Evolutionary conservation across 2,329 filamentous ascomycete species (phyloP).

Genomic region (Curvularia sp.): DNA sequence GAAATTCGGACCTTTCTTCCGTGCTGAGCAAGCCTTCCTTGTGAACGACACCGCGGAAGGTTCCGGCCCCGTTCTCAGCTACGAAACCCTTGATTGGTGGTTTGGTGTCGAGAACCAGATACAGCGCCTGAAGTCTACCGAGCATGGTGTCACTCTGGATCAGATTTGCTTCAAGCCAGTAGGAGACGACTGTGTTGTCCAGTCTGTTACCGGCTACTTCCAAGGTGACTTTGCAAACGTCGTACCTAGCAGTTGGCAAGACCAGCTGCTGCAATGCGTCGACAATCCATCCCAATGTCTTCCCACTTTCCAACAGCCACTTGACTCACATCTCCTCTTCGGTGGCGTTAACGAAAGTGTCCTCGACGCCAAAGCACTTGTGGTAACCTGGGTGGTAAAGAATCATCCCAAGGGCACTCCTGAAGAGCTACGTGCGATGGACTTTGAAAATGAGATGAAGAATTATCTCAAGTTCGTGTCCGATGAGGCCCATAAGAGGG

Average conservation of each 20-base stretch:
- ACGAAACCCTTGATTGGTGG: slow-evolving; percentile 93
- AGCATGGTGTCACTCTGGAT: slow-evolving; percentile 72
- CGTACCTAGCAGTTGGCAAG: slow-evolving; percentile 72
- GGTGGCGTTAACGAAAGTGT: slow-evolving; percentile 77
- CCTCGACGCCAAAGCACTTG: slow-evolving; percentile 77
- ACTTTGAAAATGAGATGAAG: slow-evolving; percentile 86
- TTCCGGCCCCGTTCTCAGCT: slow-evolving; percentile 80
- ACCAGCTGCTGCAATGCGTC: slow-evolving; percentile 75
- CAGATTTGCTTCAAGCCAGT: slow-evolving; percentile 96
- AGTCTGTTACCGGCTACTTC: slow-evolving; percentile 92
- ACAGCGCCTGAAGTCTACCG: slow-evolving; percentile 71
- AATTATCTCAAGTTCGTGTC: slow-evolving; percentile 78
- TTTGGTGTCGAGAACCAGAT: slow-evolving; percentile 85
- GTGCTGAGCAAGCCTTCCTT: slow-evolving; percentile 89
- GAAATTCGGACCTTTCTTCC: slow-evolving; percentile 95
- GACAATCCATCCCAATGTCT: slow-evolving; percentile 81
- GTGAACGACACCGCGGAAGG: slow-evolving; percentile 81
- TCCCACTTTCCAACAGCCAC: slow-evolving; percentile 85
- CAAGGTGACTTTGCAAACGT: slow-evolving; percentile 69
- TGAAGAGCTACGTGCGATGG: slow-evolving; percentile 76
- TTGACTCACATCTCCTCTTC: slow-evolving; percentile 84
- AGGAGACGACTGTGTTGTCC: slow-evolving; percentile 86
- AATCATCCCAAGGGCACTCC: slow-evolving; percentile 79
- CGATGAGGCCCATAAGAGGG: slow-evolving; percentile 76
- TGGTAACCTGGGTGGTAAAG: slow-evolving; percentile 93